Evolutionary conservation across 164 flowering plant species (phyloP).

Genomic region (Tetrastigma voinierianum): DNA sequence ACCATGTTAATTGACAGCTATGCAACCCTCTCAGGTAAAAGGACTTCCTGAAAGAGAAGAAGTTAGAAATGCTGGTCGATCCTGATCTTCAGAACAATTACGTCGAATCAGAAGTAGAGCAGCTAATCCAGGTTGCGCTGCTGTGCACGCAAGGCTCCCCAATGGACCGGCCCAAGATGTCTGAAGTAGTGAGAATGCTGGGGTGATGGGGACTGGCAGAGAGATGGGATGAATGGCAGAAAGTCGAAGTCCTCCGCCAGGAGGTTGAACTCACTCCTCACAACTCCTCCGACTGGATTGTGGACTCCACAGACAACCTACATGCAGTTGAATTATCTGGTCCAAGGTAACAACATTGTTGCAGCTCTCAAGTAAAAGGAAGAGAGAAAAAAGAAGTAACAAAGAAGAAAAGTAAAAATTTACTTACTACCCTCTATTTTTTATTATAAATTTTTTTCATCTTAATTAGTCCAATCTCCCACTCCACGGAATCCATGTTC

Average conservation of each 20-base stretch:
- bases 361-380: constrained; percentile 18
- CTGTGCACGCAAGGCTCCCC: constrained; percentile 92
- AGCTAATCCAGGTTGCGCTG: constrained; percentile 84
- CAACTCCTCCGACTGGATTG: constrained; percentile 69
- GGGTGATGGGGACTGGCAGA: constrained; percentile 98
- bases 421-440: constrained; percentile 23
- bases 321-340: constrained; percentile 86
- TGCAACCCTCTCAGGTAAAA: constrained; percentile 60
- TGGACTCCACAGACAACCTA: constrained; percentile 78
- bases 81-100: constrained; percentile 78
- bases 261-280: constrained; percentile 63
- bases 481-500: too few relatives aligned
- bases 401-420: constrained; percentile 15
- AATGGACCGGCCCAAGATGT: constrained; percentile 90
- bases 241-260: constrained; percentile 80
- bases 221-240: constrained; percentile 98
- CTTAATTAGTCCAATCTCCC: not conserved
- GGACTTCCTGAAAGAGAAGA: constrained; percentile 87
- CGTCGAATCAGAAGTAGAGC: constrained; percentile 83
- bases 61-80: constrained; percentile 80
- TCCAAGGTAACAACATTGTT: constrained; percentile 60
- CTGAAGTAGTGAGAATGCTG: constrained; percentile 94
- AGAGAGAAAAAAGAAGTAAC: constrained; percentile 8
- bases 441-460: constrained; percentile 7
- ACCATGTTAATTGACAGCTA: too few relatives aligned